These are phyloP conservation scores for Aspergillus bridgeri DNA, from an alignment of 495 filamentous ascomycete species.

Conservation along the genomic window DNA sequence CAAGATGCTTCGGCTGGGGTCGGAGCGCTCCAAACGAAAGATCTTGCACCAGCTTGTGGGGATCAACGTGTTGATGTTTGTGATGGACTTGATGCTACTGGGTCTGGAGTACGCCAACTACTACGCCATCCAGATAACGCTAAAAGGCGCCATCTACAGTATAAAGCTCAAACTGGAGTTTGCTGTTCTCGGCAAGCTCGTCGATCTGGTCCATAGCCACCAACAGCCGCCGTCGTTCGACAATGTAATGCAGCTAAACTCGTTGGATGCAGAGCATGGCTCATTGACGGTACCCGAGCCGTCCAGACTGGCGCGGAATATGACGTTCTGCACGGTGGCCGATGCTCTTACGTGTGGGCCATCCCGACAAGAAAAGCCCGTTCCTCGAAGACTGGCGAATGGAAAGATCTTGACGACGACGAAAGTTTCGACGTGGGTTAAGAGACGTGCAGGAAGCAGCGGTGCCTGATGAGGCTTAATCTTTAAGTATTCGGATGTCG, in stretches of 20 bases:
- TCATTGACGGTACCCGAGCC: not conserved
- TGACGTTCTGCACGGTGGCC: slow-evolving; percentile 4
- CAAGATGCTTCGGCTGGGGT: slow-evolving; percentile 46
- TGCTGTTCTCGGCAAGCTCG: slow-evolving; percentile 54
- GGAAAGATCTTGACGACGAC: not conserved
- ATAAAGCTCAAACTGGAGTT: slow-evolving; percentile 65
- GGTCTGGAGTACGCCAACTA: slow-evolving; percentile 47
- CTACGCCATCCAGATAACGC: slow-evolving; percentile 53
- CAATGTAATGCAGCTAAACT: slow-evolving; percentile 27
- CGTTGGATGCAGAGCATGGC: slow-evolving; percentile 8
- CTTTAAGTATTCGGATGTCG: too few relatives aligned
- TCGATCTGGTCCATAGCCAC: slow-evolving; percentile 37
- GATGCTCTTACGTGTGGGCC: not conserved
- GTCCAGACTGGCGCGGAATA: slow-evolving; percentile 3
- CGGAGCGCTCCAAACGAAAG: slow-evolving; percentile 38
- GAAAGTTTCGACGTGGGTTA: not conserved
- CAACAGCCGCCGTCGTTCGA: slow-evolving; percentile 26
- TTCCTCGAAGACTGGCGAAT: not conserved
- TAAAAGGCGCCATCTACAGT: slow-evolving; percentile 59
- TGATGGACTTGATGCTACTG: slow-evolving; percentile 49
- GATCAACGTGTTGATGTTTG: slow-evolving; percentile 52
- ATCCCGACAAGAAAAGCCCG: not conserved
- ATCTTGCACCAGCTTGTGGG: slow-evolving; percentile 54
- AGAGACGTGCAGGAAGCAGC: not conserved
- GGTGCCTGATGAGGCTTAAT: not conserved